A percentile compares a stretch with the other conserved stretches of the same genome.
Evolutionary conservation across 2,329 filamentous ascomycete species (phyloP).

Genomic region (Myriosclerotinia curreyana): DNA sequence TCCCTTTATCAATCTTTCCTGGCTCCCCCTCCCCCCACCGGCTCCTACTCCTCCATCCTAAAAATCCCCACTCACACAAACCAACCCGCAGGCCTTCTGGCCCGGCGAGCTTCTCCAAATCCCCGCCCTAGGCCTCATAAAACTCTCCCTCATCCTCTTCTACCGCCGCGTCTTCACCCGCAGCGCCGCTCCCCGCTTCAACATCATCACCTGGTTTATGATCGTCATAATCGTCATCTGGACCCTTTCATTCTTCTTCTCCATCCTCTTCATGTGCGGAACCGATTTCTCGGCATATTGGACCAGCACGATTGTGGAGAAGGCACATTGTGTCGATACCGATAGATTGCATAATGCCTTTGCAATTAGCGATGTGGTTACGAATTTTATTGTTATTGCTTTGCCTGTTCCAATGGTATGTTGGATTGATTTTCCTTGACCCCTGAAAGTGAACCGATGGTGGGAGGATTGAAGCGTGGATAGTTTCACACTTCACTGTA

Average conservation of each 20-base stretch:
- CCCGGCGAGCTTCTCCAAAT: slow-evolving; percentile 17
- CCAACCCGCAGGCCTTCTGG: slow-evolving; percentile 7
- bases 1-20: no score
- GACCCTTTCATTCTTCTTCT: slow-evolving; percentile 15
- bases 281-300: slow-evolving; percentile 5
- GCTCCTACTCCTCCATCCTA: no score
- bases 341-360: slow-evolving; percentile 18
- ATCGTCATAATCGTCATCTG: slow-evolving; percentile 3
- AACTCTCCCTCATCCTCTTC: slow-evolving; percentile 20
- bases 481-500: neutral
- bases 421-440: neutral
- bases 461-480: neutral
- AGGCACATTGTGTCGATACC: slow-evolving; percentile 15
- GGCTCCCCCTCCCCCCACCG: no score
- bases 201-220: slow-evolving; percentile 10
- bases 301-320: slow-evolving; percentile 16
- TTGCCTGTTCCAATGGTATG: slow-evolving; percentile 17
- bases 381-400: slow-evolving; percentile 13
- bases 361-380: slow-evolving; percentile 17
- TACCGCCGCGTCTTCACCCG: slow-evolving; percentile 17
- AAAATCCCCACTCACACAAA: neutral
- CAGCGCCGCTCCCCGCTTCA: slow-evolving; percentile 11
- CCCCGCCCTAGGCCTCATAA: slow-evolving; percentile 15
- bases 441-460: neutral
- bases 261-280: slow-evolving; percentile 18